Evolutionary conservation across 1,139 yeast species (phyloP), one percentile per base, ranked within the genome.

Genomic region (Taphrina populina): DNA sequence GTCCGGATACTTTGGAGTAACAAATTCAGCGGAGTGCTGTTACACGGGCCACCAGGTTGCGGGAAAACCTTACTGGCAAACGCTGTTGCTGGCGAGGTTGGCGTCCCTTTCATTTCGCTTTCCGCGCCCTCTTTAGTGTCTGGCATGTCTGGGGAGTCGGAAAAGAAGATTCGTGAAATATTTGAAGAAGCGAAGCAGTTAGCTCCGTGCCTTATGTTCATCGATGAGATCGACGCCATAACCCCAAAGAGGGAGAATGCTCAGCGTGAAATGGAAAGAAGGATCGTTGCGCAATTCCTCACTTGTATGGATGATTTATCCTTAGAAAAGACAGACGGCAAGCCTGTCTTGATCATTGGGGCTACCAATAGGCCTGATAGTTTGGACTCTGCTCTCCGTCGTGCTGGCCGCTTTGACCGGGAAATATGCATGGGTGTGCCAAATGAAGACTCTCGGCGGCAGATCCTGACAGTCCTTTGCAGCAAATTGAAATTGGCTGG

Each of bases 61-160:
- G 99, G 99, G 67, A 92, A 92, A 66, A 92, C 99, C 0, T 83
- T 95, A 53, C 82, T 92, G 58, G 98, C 98, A 1, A 88, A 90
- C 69, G 96, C 97, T 0, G 74, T 92, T 37, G 98, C 98, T 1
- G 64, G 62, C 26, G 96, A 92, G 66, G 75, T 92, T 40, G 87
- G 88, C 61, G 95, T 92, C 0, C 96, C 98, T 0, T 92, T 94
- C 66, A 81, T 92, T 26, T 84, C 85, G 49, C 78, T 92, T 0
- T 85, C 95, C 19, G 98, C 99, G 0, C 98, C 98, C 0, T 85
- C 96, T 0, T 88, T 94, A 4, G 97, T 92, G 0, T 86, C 96
- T 58, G 98, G 99, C n/a, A 92, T 92, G 98, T 87, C 96, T n/a
- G 98, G 98, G 43, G 99, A 92, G 69, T 83, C 94, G 59, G 98